A percentile compares a stretch with the other conserved stretches of the same genome.
Conservation (phyloP, 306 rosid genomes). For the Inga oerstediana region DNA sequence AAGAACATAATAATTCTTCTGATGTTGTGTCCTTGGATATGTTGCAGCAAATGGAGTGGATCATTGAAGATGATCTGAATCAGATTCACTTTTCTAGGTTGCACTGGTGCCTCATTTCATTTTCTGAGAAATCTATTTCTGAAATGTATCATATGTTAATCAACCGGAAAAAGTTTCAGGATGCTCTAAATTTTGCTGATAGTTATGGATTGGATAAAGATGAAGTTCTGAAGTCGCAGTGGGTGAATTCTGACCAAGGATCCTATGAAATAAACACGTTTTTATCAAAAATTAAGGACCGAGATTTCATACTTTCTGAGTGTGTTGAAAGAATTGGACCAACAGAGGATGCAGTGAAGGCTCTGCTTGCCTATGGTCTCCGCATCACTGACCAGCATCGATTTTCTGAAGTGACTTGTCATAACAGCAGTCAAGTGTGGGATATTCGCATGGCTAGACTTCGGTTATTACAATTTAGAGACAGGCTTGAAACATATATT, state of each 20-base stretch:
- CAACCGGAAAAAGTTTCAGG: conserved; percentile 61
- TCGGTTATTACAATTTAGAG: conserved; percentile 77
- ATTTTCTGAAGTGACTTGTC: conserved; percentile 61
- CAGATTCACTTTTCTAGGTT: conserved; percentile 63
- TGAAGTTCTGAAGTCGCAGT: conserved; percentile 88
- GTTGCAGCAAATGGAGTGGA: conserved; percentile 54
- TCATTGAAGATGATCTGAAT: conserved; percentile 55
- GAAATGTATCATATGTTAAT: conserved; percentile 82
- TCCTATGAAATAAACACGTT: conserved; percentile 58
- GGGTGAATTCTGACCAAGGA: conserved; percentile 88
- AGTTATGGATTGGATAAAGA: conserved; percentile 78
- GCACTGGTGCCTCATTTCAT: conserved; percentile 79
- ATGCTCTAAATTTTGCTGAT: conserved; percentile 83
- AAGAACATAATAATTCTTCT: conserved; percentile 46
- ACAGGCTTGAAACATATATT: conserved; percentile 88
- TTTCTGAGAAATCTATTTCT: conserved; percentile 67
- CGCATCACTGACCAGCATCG: conserved; percentile 64
- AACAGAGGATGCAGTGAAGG: conserved; percentile 79
- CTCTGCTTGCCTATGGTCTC: conserved; percentile 81
- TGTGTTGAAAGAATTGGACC: conserved; percentile 85
- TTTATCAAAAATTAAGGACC: conserved; percentile 75
- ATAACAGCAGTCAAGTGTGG: conserved; percentile 58
- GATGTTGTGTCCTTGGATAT: conserved; percentile 41
- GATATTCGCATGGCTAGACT: conserved; percentile 78
- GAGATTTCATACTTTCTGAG: conserved; percentile 71